Conservation (phyloP, 1,284 basidiomycete genomes). For the Chalciporus sp. region DNA sequence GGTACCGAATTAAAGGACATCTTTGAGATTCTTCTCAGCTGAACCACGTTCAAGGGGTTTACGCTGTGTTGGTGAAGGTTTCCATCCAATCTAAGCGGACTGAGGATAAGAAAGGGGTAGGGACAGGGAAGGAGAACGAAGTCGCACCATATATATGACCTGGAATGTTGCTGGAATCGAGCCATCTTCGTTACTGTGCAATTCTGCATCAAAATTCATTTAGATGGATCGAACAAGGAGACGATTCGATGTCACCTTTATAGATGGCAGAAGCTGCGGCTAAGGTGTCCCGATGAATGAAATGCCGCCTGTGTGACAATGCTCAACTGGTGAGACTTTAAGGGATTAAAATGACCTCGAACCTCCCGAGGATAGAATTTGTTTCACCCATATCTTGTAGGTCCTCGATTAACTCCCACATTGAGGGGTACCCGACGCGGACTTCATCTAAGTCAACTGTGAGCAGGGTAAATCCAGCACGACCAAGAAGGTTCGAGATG, state of each 20-base stretch:
- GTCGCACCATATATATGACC: slow-evolving; percentile 86
- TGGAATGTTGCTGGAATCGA: slow-evolving; percentile 94
- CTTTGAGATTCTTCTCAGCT: slow-evolving; percentile 80
- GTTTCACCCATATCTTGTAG: slow-evolving; percentile 95
- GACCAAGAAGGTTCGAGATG: slow-evolving; percentile 86
- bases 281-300: slow-evolving; percentile 85
- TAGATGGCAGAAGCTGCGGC: slow-evolving; percentile 93
- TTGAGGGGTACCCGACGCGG: slow-evolving; percentile 88
- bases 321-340: neutral
- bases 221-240: neutral
- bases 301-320: slow-evolving; percentile 51
- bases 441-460: slow-evolving; percentile 98
- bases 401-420: slow-evolving; percentile 96
- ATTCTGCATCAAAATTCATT: slow-evolving; percentile 47
- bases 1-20: slow-evolving; percentile 57
- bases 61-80: slow-evolving; percentile 83
- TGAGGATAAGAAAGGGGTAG: neutral
- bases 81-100: slow-evolving; percentile 91
- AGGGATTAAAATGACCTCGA: slow-evolving; percentile 14
- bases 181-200: slow-evolving; percentile 85
- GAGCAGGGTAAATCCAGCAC: slow-evolving; percentile 92
- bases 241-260: slow-evolving; percentile 54
- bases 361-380: slow-evolving; percentile 88
- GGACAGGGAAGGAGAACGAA: neutral
- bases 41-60: slow-evolving; percentile 87